A percentile compares a stretch with the other conserved stretches of the same genome.
Evolutionary conservation across 257 asterid genomes (phyloP).

Genomic region (Linaria vulgaris): DNA sequence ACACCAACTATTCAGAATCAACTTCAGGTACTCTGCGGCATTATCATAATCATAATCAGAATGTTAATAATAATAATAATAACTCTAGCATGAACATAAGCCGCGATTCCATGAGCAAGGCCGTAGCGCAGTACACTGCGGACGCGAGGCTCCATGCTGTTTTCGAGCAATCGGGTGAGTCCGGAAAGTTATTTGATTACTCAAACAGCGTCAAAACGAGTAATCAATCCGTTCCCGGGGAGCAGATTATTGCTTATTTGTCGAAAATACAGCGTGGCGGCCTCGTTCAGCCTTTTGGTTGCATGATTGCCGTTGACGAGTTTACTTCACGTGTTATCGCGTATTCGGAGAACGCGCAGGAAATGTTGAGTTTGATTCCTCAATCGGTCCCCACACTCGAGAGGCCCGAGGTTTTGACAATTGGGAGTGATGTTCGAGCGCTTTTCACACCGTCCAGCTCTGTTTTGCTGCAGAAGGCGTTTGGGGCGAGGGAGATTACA

Average conservation of each 20-base stretch:
- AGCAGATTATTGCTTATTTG: constrained; percentile 66
- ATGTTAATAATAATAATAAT: constrained; percentile 21
- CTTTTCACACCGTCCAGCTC: constrained; percentile 67
- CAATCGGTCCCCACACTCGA: constrained; percentile 74
- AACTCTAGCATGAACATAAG: constrained; percentile 32
- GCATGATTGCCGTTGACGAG: constrained; percentile 73
- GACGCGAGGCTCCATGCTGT: constrained; percentile 88
- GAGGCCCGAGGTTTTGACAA: constrained; percentile 42
- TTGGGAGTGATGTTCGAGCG: constrained; percentile 72
- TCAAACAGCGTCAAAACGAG: constrained; percentile 52
- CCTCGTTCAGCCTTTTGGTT: constrained; percentile 75
- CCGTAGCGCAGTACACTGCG: constrained; percentile 71
- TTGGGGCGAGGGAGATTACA: constrained; percentile 69
- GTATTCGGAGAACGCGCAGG: constrained; percentile 64
- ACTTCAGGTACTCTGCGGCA: constrained; percentile 35
- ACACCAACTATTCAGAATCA: constrained; percentile 37
- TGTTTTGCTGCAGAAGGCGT: constrained; percentile 60
- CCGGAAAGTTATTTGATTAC: constrained; percentile 77
- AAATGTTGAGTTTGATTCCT: constrained; percentile 62
- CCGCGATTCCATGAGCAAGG: constrained; percentile 50
- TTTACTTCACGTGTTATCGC: constrained; percentile 49
- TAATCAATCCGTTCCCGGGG: constrained; percentile 51
- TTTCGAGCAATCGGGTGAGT: constrained; percentile 80
- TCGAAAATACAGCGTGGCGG: constrained; percentile 87
- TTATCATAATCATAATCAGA: constrained; percentile 17